These are phyloP conservation scores for Rhytidiadelphus loreus DNA, from an alignment of 225 moss, liverwort and hornwort genomes.

Conservation along the genomic window DNA sequence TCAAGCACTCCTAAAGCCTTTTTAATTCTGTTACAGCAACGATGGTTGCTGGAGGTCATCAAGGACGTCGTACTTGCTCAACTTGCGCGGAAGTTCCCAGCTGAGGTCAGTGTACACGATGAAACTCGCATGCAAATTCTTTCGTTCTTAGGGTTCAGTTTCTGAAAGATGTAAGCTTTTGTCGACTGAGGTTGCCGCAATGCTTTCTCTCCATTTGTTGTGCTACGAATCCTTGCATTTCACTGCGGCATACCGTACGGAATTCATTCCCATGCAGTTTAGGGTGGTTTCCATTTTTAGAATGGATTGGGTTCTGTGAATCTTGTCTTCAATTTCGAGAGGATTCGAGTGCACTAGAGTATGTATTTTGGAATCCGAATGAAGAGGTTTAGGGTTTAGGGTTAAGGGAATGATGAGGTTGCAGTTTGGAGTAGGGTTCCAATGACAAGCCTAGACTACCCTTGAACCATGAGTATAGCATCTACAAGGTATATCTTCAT, in stretches of 20 bases:
- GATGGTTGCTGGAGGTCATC: conserved; percentile 66
- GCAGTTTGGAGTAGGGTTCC: background rate
- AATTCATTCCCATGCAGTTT: background rate
- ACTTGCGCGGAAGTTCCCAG: conserved; percentile 61
- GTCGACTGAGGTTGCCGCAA: background rate
- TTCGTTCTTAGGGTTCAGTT: background rate
- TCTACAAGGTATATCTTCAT: background rate
- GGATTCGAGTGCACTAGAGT: background rate
- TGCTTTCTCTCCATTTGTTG: background rate
- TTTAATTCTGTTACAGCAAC: conserved; percentile 48
- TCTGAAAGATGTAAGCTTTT: background rate
- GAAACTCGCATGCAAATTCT: background rate
- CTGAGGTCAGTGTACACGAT: conserved; percentile 40
- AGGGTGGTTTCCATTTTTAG: background rate
- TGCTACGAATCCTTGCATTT: background rate
- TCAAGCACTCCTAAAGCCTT: background rate
- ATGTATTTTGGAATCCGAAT: background rate
- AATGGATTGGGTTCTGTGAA: background rate
- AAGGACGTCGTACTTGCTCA: conserved; percentile 85
- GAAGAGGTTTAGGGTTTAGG: background rate
- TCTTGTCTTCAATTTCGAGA: background rate
- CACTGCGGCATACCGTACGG: background rate
- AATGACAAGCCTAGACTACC: background rate
- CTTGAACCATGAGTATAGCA: background rate
- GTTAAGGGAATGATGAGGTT: background rate